Evolutionary conservation across 2,329 filamentous ascomycete species (phyloP), one percentile per base, ranked within the genome.

Genomic region (Hypoxylon sp.): DNA sequence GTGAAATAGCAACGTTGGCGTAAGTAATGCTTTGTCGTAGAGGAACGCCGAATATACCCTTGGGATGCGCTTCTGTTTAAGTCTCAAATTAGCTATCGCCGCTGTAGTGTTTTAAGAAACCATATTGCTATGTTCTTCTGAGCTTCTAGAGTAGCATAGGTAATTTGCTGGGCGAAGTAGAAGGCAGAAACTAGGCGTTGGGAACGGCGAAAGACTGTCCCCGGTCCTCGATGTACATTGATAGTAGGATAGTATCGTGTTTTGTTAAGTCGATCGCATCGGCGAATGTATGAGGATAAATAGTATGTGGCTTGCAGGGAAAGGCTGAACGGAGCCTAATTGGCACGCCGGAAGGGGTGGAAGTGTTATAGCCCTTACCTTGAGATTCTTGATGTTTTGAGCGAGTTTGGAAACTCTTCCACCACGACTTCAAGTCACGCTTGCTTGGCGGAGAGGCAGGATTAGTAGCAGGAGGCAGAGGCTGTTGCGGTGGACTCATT

Each of bases 1-100:
- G 87, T 21, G 95, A 98, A 75, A 99, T 99, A 69, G 96, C 96
- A 65, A 99, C 96, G 76, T 98, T 99, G 63, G 96, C 96, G 78
- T 99, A 98, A 65, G 91, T 92, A 78, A 99, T 98, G 81, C 95
- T 98, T 76, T 94, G 90, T 74, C 94, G 92, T 63, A 99, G 86
- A 39, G 96, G 94, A 32, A 99, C 90, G 56, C 96, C 96, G 78
- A 99, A 99, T 69, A 99, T 98, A 71, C 94, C 94, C 65, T 88
- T 88, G 3, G 86, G 82, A 64, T 81, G 81, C 32, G 77, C 73
- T 61, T 85, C 85, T 86, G 73, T 47, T 58, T 48, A 54, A 29
- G 68, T 61, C 53, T 37, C 47, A 29, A 25, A 61, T 74, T 63
- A 75, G 73, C 61, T 25, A 54, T 69, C 73, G 69, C 74, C 69